Evolutionary conservation across 805 yeast species (phyloP), one percentile per base, ranked within the genome.

Genomic region (Crinitomyces ghanaensis): DNA sequence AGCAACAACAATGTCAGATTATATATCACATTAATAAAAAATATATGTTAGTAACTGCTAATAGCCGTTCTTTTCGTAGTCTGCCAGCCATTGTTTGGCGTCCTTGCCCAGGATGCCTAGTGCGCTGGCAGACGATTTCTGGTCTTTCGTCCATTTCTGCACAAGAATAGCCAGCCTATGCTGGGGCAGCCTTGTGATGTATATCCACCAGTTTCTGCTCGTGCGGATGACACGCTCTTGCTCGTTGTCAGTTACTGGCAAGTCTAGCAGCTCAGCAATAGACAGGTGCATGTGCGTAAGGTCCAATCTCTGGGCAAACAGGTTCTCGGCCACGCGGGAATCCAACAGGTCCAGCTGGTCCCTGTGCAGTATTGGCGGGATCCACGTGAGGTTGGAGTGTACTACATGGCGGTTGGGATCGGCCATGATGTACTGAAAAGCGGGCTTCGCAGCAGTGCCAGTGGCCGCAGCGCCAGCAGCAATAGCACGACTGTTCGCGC

Each of bases 1-100:
- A n/a, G n/a, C n/a, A n/a, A n/a, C n/a, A n/a, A n/a, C n/a, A n/a
- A n/a, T n/a, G n/a, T n/a, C n/a, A n/a, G n/a, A n/a, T n/a, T n/a
- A n/a, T n/a, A n/a, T n/a, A n/a, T n/a, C n/a, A n/a, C n/a, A n/a
- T n/a, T 21, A n/a, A 21, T n/a, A 21, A 21, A 28, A 28, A 17
- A 28, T 17, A 17, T 19, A 12, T 11, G 19, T 21, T 13, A 6
- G 22, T 19, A 11, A 9, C 30, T 30, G 40, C 13, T 37, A 40
- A 24, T 33, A 38, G 4, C 45, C 46, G 25, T 39, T 29, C 22
- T 39, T 34, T 26, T 40, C 44, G 30, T 45, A 48, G 6, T 37
- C 40, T 15, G 48, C 54, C 13, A 49, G 33, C 51, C 51, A 49
- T 6, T 29, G n/a, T 21, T 41, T 49, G 11, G 49, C 53, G 22